A percentile compares a stretch with the other conserved stretches of the same genome.
Evolutionary conservation across 305 asterid species (phyloP).

Genomic region (Fraxinus platypoda): DNA sequence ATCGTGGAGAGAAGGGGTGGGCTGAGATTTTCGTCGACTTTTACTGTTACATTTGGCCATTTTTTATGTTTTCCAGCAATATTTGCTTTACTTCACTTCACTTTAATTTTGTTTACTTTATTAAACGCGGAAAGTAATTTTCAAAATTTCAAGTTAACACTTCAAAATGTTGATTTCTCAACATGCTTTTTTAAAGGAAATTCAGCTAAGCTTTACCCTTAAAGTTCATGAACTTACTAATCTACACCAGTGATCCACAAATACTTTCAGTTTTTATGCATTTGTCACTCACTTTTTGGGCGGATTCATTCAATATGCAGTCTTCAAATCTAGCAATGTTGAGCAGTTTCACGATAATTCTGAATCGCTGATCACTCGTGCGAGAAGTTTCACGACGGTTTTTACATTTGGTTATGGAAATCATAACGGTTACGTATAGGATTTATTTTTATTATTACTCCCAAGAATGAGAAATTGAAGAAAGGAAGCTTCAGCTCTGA

Average conservation of each 20-base stretch:
- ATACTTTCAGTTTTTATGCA: not conserved
- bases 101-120: conserved; percentile 22
- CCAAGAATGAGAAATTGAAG: not conserved
- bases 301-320: not conserved
- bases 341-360: not conserved
- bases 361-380: not conserved
- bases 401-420: not conserved
- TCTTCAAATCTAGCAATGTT: conserved; percentile 10
- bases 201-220: conserved; percentile 1
- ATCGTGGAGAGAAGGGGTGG: conserved; percentile 5
- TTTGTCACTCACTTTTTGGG: conserved; percentile 12
- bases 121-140: conserved; percentile 29
- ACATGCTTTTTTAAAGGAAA: not conserved
- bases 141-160: conserved; percentile 20
- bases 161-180: not conserved
- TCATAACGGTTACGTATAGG: not conserved
- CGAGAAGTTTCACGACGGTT: not conserved
- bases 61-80: conserved; percentile 6
- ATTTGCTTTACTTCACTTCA: conserved; percentile 9
- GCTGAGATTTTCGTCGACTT: conserved; percentile 13
- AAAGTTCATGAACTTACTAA: not conserved
- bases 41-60: conserved; percentile 11
- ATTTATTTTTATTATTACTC: not conserved
- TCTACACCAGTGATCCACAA: not conserved
- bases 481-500: not conserved